phyloP scores from a whole-genome alignment of 2,329 filamentous ascomycete species.

The Pezicula neosporulosa region DNA sequence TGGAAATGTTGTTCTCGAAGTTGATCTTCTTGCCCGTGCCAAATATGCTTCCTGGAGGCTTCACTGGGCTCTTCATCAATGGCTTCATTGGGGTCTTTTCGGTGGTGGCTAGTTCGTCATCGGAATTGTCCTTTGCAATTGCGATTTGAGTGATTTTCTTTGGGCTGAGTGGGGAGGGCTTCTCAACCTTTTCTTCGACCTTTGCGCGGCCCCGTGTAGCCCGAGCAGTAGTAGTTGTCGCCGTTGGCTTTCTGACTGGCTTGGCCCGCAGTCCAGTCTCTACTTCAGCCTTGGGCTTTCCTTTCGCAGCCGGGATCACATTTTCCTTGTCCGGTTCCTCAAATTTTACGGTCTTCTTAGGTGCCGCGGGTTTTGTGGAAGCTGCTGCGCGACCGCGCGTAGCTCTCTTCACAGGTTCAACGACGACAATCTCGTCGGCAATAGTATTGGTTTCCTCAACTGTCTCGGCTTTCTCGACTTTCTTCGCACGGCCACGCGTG shows the following conservation, averaged over 20 bases:
- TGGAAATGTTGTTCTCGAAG: slow-evolving; percentile 25
- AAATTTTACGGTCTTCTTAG: slow-evolving; percentile 62
- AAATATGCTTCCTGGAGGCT: slow-evolving; percentile 36
- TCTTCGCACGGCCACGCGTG: slow-evolving; percentile 24
- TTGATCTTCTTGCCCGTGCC: slow-evolving; percentile 32
- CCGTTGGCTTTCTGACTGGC: slow-evolving; percentile 45
- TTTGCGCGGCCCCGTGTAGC: slow-evolving; percentile 27
- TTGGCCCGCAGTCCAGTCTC: slow-evolving; percentile 39
- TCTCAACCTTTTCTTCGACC: slow-evolving; percentile 28
- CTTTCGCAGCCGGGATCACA: slow-evolving; percentile 40
- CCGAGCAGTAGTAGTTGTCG: slow-evolving; percentile 21
- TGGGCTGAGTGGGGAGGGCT: slow-evolving; percentile 55
- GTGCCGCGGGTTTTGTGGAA: slow-evolving; percentile 38
- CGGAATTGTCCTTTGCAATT: slow-evolving; percentile 44
- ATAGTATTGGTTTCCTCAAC: slow-evolving; percentile 19
- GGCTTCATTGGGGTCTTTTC: slow-evolving; percentile 49
- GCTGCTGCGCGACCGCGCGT: slow-evolving; percentile 32
- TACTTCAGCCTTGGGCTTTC: slow-evolving; percentile 31
- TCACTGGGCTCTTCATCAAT: slow-evolving; percentile 53
- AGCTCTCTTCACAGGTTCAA: slow-evolving; percentile 34
- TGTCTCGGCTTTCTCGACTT: slow-evolving; percentile 16
- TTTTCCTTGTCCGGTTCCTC: slow-evolving; percentile 63
- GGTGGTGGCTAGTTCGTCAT: slow-evolving; percentile 55
- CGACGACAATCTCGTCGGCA: slow-evolving; percentile 23
- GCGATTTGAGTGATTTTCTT: slow-evolving; percentile 61